Conservation (phyloP, 2,329 filamentous ascomycete species). For the Akanthomyces muscarius region DNA sequence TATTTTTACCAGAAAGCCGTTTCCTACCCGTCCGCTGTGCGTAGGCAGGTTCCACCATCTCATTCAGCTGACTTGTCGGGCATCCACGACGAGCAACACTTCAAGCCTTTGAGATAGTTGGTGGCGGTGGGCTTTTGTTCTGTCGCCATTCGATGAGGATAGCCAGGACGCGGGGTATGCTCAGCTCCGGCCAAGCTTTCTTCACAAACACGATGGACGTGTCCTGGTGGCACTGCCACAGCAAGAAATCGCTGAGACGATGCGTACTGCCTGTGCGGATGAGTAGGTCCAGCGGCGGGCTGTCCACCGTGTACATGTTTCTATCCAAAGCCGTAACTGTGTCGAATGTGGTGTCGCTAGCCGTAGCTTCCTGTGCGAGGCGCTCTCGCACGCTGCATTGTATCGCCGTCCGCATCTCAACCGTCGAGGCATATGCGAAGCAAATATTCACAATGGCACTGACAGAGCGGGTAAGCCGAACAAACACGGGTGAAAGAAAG, state of each 20-base stretch:
- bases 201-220: constrained; percentile 82
- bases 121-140: not conserved
- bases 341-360: constrained; percentile 51
- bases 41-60: too few species aligned
- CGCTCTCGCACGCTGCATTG: constrained; percentile 27
- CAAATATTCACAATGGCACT: constrained; percentile 58
- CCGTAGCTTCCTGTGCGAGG: constrained; percentile 46
- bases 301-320: constrained; percentile 75
- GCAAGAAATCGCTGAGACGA: constrained; percentile 85
- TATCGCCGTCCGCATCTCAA: not conserved
- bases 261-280: constrained; percentile 82
- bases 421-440: not conserved
- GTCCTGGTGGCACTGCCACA: constrained; percentile 86
- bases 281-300: constrained; percentile 79
- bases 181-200: constrained; percentile 85
- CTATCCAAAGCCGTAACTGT: constrained; percentile 68
- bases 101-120: too few species aligned
- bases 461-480: not conserved
- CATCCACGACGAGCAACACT: too few species aligned
- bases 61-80: too few species aligned
- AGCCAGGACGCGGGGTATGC: constrained; percentile 80
- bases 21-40: too few species aligned
- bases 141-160: constrained; percentile 74
- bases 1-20: too few species aligned
- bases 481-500: not conserved